Evolutionary conservation across 495 filamentous ascomycete genomes (phyloP).

Genomic region (Xylaria nigripes): DNA sequence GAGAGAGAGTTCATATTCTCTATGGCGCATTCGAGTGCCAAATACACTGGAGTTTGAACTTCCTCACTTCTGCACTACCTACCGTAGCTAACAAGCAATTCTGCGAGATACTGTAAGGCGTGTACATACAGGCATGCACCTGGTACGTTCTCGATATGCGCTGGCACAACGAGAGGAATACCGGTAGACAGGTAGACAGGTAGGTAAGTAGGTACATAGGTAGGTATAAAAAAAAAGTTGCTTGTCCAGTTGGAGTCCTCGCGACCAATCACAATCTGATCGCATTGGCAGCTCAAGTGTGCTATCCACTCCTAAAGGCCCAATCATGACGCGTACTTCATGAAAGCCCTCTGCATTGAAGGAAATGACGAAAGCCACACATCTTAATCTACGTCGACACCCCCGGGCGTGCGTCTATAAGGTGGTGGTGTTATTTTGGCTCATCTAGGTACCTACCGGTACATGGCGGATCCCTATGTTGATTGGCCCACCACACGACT

Average conservation of each 20-base stretch:
- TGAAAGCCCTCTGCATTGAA: slow-evolving; percentile 13
- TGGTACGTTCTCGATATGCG: too few relatives aligned
- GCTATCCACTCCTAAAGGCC: slow-evolving; percentile 6
- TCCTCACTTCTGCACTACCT: too few relatives aligned
- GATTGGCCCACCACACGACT: slow-evolving; percentile 1
- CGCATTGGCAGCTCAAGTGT: slow-evolving; percentile 20
- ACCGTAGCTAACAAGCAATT: too few relatives aligned
- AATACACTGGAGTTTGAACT: too few relatives aligned
- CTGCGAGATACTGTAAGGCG: too few relatives aligned
- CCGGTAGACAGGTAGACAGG: background rate
- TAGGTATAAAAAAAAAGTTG: slow-evolving; percentile 6
- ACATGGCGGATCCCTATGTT: background rate
- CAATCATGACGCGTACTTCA: slow-evolving; percentile 28
- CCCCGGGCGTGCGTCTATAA: slow-evolving; percentile 7
- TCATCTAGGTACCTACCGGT: slow-evolving; percentile 5
- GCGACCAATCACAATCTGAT: slow-evolving; percentile 24
- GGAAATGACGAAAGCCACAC: slow-evolving; percentile 27
- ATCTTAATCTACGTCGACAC: background rate
- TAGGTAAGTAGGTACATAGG: background rate
- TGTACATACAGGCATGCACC: background rate
- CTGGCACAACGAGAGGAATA: background rate
- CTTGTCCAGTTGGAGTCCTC: slow-evolving; percentile 6
- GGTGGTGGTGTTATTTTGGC: background rate
- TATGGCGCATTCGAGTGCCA: too few relatives aligned
- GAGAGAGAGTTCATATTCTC: too few relatives aligned